Evolutionary conservation across 176 grass and related monocot genomes (phyloP), one percentile per base, ranked within the genome.

Genomic region (Areca catechu): DNA sequence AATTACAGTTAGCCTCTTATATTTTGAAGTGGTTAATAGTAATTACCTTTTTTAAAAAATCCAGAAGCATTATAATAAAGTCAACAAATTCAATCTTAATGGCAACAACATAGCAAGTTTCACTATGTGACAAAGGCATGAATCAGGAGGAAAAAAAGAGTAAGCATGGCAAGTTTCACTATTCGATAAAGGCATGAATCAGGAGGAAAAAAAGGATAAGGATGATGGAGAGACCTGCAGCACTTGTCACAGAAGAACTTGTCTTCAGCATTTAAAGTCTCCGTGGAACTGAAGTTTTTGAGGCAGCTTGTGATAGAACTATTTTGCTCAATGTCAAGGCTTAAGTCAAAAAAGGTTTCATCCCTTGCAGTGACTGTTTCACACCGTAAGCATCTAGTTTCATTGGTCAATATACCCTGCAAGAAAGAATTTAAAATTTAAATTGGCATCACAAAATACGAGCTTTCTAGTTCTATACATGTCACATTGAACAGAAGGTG

Each of bases 221-320:
- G 30, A 49, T 49, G 20, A 24, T 54, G 68, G 20, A 43, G 6
- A 50, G 72, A 95, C 86, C 92, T 97, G 86, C 86, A 97, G 53
- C 93, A 97, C 60, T 91, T 91, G 66, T 91, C 87, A 72, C 93
- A 97, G 66, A 96, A 96, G 77, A 92, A 97, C 69, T 97, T 97
- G 57, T 91, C 87, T 65, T 91, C 87, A 18, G 93, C 86, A 78
- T 96, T 96, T 72, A 90, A 86, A 61, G 92, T 91, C 60, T 90
- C 92, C 19, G 87, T 97, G 28, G 83, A 97, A 49, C 92, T 85
- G 65, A 97, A 97, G 70, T 97, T 97, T 71, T 91, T 91, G 75
- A 91, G 73, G 64, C 92, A 91, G 74, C 92, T 88, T 57, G 92
- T 97, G 25, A 88, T 97, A 51, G 87, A 91, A 79, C 79, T 97